These are phyloP conservation scores for Buxus sempervirens DNA, from an alignment of 164 flowering plant genomes.

Conservation along the genomic window DNA sequence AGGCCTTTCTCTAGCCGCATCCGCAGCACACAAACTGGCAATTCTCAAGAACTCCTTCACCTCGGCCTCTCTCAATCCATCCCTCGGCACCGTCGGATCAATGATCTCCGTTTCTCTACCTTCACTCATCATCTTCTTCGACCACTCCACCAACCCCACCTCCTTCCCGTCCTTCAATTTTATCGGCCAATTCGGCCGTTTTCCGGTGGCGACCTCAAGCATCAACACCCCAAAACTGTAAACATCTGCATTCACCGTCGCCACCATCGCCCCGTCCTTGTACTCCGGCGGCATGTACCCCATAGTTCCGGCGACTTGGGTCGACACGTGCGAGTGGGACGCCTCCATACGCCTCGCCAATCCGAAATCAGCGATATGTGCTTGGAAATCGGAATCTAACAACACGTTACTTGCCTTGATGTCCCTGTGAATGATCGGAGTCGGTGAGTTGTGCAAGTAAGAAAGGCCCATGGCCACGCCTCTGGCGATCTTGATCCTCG, in stretches of 20 bases:
- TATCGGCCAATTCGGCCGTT: conserved; percentile 59
- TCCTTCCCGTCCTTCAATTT: conserved; percentile 31
- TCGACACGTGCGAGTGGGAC: conserved; percentile 66
- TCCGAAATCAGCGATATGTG: conserved; percentile 87
- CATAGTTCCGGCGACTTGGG: conserved; percentile 85
- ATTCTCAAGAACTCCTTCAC: conserved; percentile 55
- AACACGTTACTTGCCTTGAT: conserved; percentile 82
- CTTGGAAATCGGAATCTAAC: conserved; percentile 51
- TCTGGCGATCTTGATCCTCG: conserved; percentile 41
- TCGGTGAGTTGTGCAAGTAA: conserved; percentile 48
- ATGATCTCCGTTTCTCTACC: conserved; percentile 43
- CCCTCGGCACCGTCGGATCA: conserved; percentile 29
- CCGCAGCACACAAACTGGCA: conserved; percentile 49
- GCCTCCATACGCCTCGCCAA: conserved; percentile 53
- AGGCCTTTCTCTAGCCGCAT: conserved; percentile 44
- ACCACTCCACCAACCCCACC: conserved; percentile 58
- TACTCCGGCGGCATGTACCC: conserved; percentile 99
- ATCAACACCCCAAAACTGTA: conserved; percentile 79
- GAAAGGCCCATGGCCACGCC: conserved; percentile 69
- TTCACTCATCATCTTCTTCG: conserved; percentile 31
- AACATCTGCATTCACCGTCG: conserved; percentile 63
- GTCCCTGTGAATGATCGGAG: conserved; percentile 82
- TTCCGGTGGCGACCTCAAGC: conserved; percentile 68
- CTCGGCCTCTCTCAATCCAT: conserved; percentile 29
- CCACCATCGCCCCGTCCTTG: conserved; percentile 44